phyloP scores from a whole-genome alignment of 192 early-diverging fungal species.

The Coemansia nantahalensis region DNA sequence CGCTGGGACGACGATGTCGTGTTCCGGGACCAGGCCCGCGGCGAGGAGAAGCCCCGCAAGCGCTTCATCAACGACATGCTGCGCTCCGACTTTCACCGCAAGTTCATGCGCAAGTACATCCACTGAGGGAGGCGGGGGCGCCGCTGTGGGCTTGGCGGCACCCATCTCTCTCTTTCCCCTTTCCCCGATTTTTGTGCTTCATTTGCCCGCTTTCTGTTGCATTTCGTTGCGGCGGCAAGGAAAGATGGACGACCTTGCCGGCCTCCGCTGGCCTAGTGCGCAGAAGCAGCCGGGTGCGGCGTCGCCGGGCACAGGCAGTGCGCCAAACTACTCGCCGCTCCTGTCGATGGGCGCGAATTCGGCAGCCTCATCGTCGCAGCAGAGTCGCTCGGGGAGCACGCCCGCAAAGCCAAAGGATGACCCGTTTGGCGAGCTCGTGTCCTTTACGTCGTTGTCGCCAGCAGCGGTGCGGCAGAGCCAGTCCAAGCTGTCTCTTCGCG shows the following conservation, averaged over 20 bases:
- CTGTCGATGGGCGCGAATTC: conserved; percentile 3
- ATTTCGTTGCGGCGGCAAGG: too few relatives aligned
- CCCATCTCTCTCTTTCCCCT: neutral
- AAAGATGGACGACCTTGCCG: too few relatives aligned
- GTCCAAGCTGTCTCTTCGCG: conserved; percentile 42
- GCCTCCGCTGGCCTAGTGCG: conserved; percentile 26
- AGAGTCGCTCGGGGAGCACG: conserved; percentile 7
- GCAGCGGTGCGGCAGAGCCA: conserved; percentile 14
- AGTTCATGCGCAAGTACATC: conserved; percentile 92
- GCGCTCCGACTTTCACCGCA: conserved; percentile 93
- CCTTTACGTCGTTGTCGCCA: conserved; percentile 17
- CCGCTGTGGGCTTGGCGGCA: too few relatives aligned
- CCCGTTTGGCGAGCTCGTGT: conserved; percentile 51
- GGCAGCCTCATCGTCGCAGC: neutral
- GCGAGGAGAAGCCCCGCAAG: conserved; percentile 86
- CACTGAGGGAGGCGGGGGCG: conserved; percentile 47
- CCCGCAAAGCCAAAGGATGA: conserved; percentile 23
- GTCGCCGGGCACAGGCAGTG: neutral
- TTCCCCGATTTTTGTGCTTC: too few relatives aligned
- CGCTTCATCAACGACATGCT: conserved; percentile 97
- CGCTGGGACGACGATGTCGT: conserved; percentile 99
- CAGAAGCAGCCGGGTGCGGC: conserved; percentile 1
- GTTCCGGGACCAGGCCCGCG: conserved; percentile 93
- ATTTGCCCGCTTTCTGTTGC: too few relatives aligned
- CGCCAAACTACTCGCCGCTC: conserved; percentile 45